Evolutionary conservation across 1,284 basidiomycete species (phyloP).

Genomic region (Grifola frondosa): DNA sequence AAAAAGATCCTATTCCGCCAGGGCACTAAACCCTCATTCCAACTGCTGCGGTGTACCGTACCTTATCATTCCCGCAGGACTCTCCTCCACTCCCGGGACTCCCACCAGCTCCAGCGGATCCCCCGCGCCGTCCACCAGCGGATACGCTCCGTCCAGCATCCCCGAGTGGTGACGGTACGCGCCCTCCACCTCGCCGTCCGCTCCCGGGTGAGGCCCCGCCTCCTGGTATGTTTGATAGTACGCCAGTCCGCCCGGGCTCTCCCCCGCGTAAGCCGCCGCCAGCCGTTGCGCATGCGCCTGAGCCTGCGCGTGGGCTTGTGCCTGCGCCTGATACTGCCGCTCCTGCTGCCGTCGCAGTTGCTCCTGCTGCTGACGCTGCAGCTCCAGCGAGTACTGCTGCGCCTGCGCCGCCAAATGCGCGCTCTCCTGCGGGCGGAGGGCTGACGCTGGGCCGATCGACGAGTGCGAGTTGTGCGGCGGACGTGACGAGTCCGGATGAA

Average conservation of each 20-base stretch:
- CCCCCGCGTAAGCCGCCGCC: too few species aligned
- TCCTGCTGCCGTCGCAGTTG: conserved; percentile 35
- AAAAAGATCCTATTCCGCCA: too few species aligned
- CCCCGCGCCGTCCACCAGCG: conserved; percentile 20
- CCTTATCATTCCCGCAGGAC: conserved; percentile 29
- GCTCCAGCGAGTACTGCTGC: conserved; percentile 42
- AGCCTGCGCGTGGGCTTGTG: conserved; percentile 17
- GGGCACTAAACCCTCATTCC: conserved; percentile 34
- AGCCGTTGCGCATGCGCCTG: conserved; percentile 6
- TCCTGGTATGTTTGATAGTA: conserved; percentile 20
- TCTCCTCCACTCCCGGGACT: conserved; percentile 24
- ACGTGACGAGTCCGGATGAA: conserved; percentile 48
- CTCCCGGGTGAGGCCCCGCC: conserved; percentile 21
- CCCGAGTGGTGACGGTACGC: conserved; percentile 16
- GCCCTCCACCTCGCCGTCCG: conserved; percentile 15
- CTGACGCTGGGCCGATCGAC: conserved; percentile 36
- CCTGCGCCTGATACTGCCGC: conserved; percentile 23
- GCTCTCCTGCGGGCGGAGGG: conserved; percentile 22
- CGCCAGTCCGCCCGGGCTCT: conserved; percentile 10
- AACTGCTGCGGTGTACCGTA: conserved; percentile 34
- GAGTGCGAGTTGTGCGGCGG: conserved; percentile 47
- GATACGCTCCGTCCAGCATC: conserved; percentile 21
- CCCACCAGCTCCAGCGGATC: conserved; percentile 26
- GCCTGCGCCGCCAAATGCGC: conserved; percentile 22
- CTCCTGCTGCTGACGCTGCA: conserved; percentile 42